phyloP scores from a whole-genome alignment of 2,329 filamentous ascomycete species.

The Aspergillus aculeatus region DNA sequence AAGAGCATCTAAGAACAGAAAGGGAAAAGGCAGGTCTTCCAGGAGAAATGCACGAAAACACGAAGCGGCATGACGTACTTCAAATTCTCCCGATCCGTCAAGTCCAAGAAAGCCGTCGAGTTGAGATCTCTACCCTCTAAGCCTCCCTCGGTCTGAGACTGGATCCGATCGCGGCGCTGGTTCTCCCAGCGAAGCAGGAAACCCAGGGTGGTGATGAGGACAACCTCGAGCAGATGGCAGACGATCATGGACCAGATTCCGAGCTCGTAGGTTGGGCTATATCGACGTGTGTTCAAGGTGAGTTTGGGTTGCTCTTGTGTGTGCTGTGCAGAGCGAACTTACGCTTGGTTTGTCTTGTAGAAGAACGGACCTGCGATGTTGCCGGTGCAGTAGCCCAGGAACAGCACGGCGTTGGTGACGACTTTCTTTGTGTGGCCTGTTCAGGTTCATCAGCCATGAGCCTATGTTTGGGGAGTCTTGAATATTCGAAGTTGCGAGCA shows the following conservation, averaged over 20 bases:
- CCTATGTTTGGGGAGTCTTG: not conserved
- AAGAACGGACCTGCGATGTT: constrained; percentile 65
- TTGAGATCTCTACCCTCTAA: constrained; percentile 49
- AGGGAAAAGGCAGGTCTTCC: not conserved
- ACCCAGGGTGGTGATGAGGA: constrained; percentile 47
- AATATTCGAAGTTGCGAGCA: not conserved
- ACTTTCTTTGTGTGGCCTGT: constrained; percentile 63
- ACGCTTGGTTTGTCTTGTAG: constrained; percentile 55
- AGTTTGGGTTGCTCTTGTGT: not conserved
- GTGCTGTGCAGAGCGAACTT: not conserved
- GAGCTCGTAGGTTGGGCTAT: constrained; percentile 47
- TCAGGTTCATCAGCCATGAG: constrained; percentile 20
- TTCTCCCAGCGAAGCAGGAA: constrained; percentile 52
- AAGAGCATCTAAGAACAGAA: not conserved
- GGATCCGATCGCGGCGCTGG: constrained; percentile 48
- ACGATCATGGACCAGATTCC: constrained; percentile 60
- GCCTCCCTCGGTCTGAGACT: constrained; percentile 47
- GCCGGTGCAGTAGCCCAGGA: constrained; percentile 60
- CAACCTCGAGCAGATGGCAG: constrained; percentile 53
- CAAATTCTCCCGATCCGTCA: constrained; percentile 55
- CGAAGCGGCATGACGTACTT: constrained; percentile 35
- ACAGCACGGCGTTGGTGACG: constrained; percentile 61
- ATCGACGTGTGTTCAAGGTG: no score
- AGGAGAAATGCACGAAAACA: not conserved
- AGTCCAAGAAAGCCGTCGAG: constrained; percentile 53